Evolutionary conservation across 2,329 filamentous ascomycete species (phyloP), one percentile per base, ranked within the genome.

Genomic region (Karstenula rhodostoma): DNA sequence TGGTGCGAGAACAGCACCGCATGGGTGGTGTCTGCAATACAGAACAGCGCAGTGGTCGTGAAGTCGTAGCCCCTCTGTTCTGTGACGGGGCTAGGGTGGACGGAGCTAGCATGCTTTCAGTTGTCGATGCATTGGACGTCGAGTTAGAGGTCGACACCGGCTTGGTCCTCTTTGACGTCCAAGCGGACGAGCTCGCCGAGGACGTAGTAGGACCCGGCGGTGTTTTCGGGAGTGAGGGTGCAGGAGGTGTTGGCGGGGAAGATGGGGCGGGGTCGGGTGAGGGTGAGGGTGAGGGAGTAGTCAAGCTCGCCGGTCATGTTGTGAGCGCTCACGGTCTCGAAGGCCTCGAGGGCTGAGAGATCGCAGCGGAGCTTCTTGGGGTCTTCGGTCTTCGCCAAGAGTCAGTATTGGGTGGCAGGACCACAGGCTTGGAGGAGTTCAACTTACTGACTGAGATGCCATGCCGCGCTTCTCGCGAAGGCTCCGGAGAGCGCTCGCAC

Each of bases 121-220:
- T 40, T 1, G 17, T 86, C 83, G 46, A 86, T 76, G 48, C 85
- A 76, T 68, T 86, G 84, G 57, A 83, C 77, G 65, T 85, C 83
- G 19, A 85, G 70, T 9, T 79, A 78, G 42, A 85, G 71, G 40
- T 78, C 76, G 25, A 86, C 74, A 47, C 84, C 84, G 2, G 60
- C 60, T 67, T 85, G 77, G 22, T 75, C 74, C 56, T 84, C 82
- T 9, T 73, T 77, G 32, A 86, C 70, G 61, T 86, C 74, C 29
- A 77, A 66, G 22, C 84, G 80, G 62, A 86, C 72, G 49, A 79
- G 77, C 67, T 86, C 83, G 37, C 83, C 84, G 17, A 73, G 68
- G 57, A 85, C 81, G 58, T 65, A 74, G 60, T 73, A 75, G 1
- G 72, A 67, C 4, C 67, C 69, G 43, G 65, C 60, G 15, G 67